Percentiles rank a stretch among this genome's conserved stretches.
Evolutionary conservation across 176 grass and related monocot species (phyloP).

Genomic region (Triticum timopheevii): DNA sequence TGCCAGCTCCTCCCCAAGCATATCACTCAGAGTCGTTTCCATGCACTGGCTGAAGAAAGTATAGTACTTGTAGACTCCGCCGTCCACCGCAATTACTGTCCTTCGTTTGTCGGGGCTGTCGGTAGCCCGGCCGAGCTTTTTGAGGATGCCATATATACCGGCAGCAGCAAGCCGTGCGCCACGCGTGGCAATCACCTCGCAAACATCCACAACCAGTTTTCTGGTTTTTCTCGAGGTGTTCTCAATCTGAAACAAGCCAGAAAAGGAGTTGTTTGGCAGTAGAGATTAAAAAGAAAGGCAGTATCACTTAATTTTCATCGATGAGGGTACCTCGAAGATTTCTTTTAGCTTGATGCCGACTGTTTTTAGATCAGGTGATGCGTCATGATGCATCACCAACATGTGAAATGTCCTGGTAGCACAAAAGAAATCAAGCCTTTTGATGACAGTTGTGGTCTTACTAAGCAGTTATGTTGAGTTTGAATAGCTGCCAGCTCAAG

Average conservation of each 20-base stretch:
- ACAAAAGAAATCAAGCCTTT: not conserved
- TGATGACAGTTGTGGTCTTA: not conserved
- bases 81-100: conserved; percentile 59
- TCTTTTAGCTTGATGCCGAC: conserved; percentile 54
- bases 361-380: conserved; percentile 42
- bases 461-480: not conserved
- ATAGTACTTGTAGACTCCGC: conserved; percentile 58
- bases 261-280: not conserved
- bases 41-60: conserved; percentile 40
- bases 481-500: not conserved
- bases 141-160: conserved; percentile 42
- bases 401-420: conserved; percentile 46
- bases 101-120: not conserved
- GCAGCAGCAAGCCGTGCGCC: conserved; percentile 48
- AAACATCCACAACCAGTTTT: conserved; percentile 46
- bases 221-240: conserved; percentile 37
- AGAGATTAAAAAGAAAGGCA: not conserved
- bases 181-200: conserved; percentile 36
- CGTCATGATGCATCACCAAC: conserved; percentile 55
- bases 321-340: conserved; percentile 34
- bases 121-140: conserved; percentile 37
- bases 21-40: conserved; percentile 43
- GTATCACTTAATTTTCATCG: not conserved
- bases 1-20: conserved; percentile 47
- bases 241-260: conserved; percentile 31